Evolutionary conservation across 192 early-diverging fungal genomes (phyloP), one percentile per base, ranked within the genome.

Genomic region (Allomyces arbusculus): DNA sequence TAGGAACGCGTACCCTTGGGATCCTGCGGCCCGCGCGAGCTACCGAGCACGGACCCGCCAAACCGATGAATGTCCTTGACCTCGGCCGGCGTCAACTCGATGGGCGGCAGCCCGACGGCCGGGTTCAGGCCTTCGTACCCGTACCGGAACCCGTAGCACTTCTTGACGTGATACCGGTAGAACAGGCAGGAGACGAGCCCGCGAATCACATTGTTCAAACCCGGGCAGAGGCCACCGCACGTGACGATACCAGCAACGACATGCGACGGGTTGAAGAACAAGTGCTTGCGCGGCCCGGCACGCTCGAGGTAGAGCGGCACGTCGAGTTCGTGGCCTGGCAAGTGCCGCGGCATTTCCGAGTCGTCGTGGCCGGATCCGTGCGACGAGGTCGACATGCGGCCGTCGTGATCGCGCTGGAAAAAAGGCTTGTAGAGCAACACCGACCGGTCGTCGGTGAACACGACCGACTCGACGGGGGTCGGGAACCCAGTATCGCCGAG

Each of bases 121-220:
- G 65, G 61, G 62, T 63, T 67, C 3, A 73, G 58, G 4, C 70
- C 72, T 61, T 67, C 70, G 40, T 63, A 72, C 22, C 72, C 70
- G 26, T 68, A 72, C 43, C 44, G 8, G 69, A 73, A 70, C 22
- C 71, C 71, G 25, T 64, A 12, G 20, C 64, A 45, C 19, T 61
- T 62, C 67, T 67, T 62, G 19, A 73, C 72, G 33, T 64, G 63
- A 61, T 73, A 73, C 5, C 70, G 40, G 69, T 63, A 73, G 23
- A 10, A 16, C 33, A 67, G 63, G 3, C 16, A 61, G 4, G 63
- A 61, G 33, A 67, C 69, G 16, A 73, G 10, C 8, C 14, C 45
- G 3, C 72, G 44, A 61, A 73, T 73, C 44, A 73, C 72, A 63
- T 73, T 71, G 66, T 73, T 73, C 22, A 73, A 19, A 19, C 26